Evolutionary conservation across 768 basidiomycete species (phyloP), one percentile per base, ranked within the genome.

Genomic region (Calvatia gigantea): DNA sequence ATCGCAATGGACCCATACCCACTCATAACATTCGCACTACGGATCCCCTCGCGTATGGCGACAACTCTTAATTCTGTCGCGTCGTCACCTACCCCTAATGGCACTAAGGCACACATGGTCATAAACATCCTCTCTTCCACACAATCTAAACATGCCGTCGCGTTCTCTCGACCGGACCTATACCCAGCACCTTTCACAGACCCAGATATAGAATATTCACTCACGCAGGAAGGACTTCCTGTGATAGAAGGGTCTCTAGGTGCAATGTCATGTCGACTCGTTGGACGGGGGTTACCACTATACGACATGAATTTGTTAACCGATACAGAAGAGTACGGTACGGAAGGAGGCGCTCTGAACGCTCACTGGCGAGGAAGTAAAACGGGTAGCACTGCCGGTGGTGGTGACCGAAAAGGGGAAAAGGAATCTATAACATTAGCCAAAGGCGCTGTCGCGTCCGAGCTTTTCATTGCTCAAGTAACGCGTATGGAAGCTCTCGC

Each of bases 41-140:
- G 93, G 31, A 78, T 93, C 15, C 95, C 95, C 3, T 96, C 94
- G 0, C 79, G 93, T 3, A 90, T 96, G 84, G 93, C 94, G 0
- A 71, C 76, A 2, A 73, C 82, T 0, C 77, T 90, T 25, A 71
- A 73, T 51, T 51, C 74, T 1, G 54, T 64, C 5, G 54, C 50
- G 6, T 58, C 60, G 4, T 29, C 32, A 17, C 21, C 60, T 17
- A 51, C 61, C 12, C 45, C 62, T 12, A 54, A 60, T 37, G 57
- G 60, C 21, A 46, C 67, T 3, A 69, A 78, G 4, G 48, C 60
- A 0, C 84, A 86, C 62, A 77, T 96, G 78, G 82, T 90, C 48
- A 74, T 97, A 56, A 94, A 94, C 69, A 72, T 96, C 44, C 82
- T 97, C 44, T 86, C 89, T 1, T 80, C 85, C 0, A 64, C 75